These are phyloP conservation scores for Diaporthe vexans DNA, from an alignment of 2,329 filamentous ascomycete genomes.

Conservation along the genomic window DNA sequence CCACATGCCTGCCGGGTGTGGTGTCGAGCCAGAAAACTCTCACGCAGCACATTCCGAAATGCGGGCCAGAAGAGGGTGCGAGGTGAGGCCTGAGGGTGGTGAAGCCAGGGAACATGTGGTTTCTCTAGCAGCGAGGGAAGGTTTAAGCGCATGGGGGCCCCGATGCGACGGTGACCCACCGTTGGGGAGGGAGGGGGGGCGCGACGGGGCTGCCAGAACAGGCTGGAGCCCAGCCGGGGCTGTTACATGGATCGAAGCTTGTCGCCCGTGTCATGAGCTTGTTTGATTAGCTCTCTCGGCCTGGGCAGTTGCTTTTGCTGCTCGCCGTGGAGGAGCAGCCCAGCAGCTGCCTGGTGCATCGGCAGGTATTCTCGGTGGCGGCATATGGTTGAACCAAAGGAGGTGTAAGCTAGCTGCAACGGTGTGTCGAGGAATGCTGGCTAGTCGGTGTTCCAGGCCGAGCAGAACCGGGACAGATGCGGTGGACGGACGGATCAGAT, in stretches of 20 bases:
- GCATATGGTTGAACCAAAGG: not conserved
- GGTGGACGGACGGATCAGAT: conserved; percentile 20
- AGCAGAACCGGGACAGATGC: conserved; percentile 1
- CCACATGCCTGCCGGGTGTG: not conserved
- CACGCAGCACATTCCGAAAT: not conserved
- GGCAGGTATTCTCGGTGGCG: not conserved
- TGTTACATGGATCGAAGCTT: conserved; percentile 16
- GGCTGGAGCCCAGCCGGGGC: not conserved
- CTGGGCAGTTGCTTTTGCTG: not conserved
- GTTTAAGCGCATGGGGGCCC: conserved; percentile 27
- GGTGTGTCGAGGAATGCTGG: not conserved
- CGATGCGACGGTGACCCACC: conserved; percentile 15
- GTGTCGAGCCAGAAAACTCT: not conserved
- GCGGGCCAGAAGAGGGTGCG: not conserved
- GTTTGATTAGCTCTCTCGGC: conserved; percentile 22
- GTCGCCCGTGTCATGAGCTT: conserved; percentile 25
- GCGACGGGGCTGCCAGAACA: conserved; percentile 13
- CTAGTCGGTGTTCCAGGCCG: not conserved
- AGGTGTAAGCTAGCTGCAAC: no score
- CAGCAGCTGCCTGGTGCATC: no score
- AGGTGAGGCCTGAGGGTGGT: not conserved
- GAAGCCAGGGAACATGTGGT: not conserved
- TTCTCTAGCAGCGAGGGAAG: not conserved
- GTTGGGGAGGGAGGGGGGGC: not conserved
- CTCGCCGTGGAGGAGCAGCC: no score